Percentiles rank a stretch among this genome's conserved stretches.
phyloP scores from a whole-genome alignment of 495 filamentous ascomycete genomes.

The Sphaerosporella brunnea region DNA sequence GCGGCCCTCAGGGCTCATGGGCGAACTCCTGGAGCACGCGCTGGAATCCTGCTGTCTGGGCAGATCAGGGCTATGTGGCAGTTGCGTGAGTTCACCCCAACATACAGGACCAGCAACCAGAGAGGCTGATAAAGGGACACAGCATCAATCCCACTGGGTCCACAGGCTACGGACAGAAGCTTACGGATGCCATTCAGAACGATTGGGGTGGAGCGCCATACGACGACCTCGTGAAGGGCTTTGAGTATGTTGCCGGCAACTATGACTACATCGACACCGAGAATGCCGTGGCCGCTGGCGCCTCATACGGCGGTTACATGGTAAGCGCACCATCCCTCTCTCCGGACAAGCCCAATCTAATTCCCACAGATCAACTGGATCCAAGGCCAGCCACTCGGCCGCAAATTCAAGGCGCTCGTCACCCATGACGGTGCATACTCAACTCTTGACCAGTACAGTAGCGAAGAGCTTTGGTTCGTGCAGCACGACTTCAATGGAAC shows the following conservation, averaged over 20 bases:
- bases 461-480: slow-evolving; percentile 81
- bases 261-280: slow-evolving; percentile 55
- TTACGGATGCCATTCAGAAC: slow-evolving; percentile 57
- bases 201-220: slow-evolving; percentile 42
- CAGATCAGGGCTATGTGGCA: slow-evolving; percentile 79
- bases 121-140: too few relatives aligned
- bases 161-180: slow-evolving; percentile 64
- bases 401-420: slow-evolving; percentile 75
- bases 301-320: slow-evolving; percentile 69
- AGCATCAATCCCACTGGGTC: slow-evolving; percentile 69
- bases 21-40: slow-evolving; percentile 66
- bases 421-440: slow-evolving; percentile 84
- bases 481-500: slow-evolving; percentile 66
- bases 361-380: slow-evolving; percentile 51
- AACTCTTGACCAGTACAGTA: slow-evolving; percentile 52
- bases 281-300: slow-evolving; percentile 63
- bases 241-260: slow-evolving; percentile 55
- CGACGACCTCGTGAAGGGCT: slow-evolving; percentile 45
- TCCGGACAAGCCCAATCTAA: too few relatives aligned
- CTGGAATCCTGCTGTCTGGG: slow-evolving; percentile 84
- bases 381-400: slow-evolving; percentile 49
- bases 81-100: slow-evolving; percentile 26
- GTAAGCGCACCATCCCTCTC: not conserved
- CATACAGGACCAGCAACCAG: too few relatives aligned
- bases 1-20: slow-evolving; percentile 78